phyloP scores from a whole-genome alignment of 2,329 filamentous ascomycete genomes.

The Exophiala spinifera region DNA sequence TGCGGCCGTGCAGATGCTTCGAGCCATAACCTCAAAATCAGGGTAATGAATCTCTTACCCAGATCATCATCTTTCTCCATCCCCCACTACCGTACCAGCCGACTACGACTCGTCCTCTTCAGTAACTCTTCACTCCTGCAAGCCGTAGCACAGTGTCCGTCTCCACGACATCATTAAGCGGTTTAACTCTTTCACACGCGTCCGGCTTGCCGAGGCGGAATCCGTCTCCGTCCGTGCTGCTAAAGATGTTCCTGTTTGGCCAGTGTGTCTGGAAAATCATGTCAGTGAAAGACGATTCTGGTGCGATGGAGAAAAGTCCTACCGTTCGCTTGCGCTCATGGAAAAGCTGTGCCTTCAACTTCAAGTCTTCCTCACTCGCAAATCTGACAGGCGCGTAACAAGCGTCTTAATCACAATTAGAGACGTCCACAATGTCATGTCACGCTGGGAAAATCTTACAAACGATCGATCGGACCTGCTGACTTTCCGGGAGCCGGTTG shows the following conservation, averaged over 20 bases:
- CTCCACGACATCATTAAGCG: background rate
- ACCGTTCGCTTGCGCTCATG: constrained; percentile 34
- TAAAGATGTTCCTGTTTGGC: background rate
- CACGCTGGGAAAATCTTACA: background rate
- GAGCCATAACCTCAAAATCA: background rate
- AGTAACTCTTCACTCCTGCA: background rate
- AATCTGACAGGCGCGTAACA: constrained; percentile 39
- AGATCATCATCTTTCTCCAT: background rate
- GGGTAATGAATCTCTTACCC: background rate
- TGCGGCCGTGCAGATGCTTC: background rate
- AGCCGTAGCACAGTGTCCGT: background rate
- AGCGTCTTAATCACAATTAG: constrained; percentile 32
- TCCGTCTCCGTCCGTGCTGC: background rate
- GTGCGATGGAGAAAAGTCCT: background rate
- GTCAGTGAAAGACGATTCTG: background rate
- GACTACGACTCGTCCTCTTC: background rate
- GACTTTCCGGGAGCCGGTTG: constrained; percentile 31
- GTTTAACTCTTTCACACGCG: background rate
- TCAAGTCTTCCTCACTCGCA: constrained; percentile 35
- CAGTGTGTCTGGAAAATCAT: background rate
- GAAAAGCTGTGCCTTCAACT: constrained; percentile 37
- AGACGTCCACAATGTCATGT: background rate
- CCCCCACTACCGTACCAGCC: background rate
- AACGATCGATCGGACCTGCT: background rate
- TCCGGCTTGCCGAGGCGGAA: background rate